Evolutionary conservation across 176 grass and related monocot species (phyloP), one percentile per base, ranked within the genome.

Genomic region (Hordeum marinum): DNA sequence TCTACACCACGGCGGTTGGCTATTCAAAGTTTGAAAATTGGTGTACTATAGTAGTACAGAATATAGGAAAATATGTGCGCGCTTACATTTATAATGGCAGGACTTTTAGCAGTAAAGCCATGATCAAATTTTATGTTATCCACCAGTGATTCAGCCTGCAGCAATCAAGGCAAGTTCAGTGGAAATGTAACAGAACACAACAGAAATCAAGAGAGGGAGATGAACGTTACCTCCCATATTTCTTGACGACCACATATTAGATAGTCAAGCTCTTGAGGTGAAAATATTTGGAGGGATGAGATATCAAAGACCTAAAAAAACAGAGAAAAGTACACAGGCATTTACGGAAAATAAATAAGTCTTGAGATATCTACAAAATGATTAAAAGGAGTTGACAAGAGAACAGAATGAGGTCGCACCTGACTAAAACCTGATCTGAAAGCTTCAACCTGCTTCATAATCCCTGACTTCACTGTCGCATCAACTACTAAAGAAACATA

Each of bases 71-170:
- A 55, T 55, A 66, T 13, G 9, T 26, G 62, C 14, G 20, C 23
- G 78, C 92, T 90, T 93, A 98, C 95, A 57, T 93, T 88, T 42
- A 95, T 46, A 70, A 98, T 93, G 11, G 85, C 73, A 63, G 89
- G 92, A 80, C 95, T 98, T 69, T 88, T 98, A 82, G 92, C 87
- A 75, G 95, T 98, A 67, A 88, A 98, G 31, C 95, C 95, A 90
- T 98, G 95, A 94, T 98, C 95, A 73, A 98, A 98, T 79, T 98
- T 98, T 36, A 98, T 98, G 81, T 98, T 85, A 86, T 95, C 92
- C n/a, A 88, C 89, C 11, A 98, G 85, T 64, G 90, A 91, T 35
- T 93, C 91, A 6, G 85, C 43, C 95, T 98, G 89, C 80, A 86
- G 45, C 35, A 84, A 80, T 37, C 68, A 36, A 74, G 31, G 27